Evolutionary conservation across 495 filamentous ascomycete species (phyloP).

Genomic region (Annulohypoxylon stygium): DNA sequence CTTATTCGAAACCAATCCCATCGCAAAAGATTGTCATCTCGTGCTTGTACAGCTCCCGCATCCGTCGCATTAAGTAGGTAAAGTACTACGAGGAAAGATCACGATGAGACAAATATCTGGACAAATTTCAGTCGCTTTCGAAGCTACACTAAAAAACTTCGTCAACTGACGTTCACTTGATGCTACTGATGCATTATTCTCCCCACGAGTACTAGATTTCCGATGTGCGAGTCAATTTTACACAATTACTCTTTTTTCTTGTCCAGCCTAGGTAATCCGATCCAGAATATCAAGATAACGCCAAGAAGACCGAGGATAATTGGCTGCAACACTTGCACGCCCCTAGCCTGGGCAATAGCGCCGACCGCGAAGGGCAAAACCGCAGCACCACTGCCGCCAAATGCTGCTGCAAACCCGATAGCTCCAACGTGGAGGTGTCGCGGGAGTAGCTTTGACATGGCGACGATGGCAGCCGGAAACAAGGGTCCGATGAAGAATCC

Average conservation of each 20-base stretch:
- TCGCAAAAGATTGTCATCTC: constrained; percentile 22
- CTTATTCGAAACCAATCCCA: constrained; percentile 3
- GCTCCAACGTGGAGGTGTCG: constrained; percentile 81
- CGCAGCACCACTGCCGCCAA: constrained; percentile 83
- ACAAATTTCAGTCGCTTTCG: neutral
- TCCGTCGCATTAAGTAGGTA: neutral
- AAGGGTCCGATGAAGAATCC: constrained; percentile 86
- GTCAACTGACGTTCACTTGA: neutral
- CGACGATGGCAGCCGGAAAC: constrained; percentile 83
- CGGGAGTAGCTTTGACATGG: constrained; percentile 85
- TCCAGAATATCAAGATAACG: constrained; percentile 70
- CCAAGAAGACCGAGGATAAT: constrained; percentile 76
- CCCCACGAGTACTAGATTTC: neutral
- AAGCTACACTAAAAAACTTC: neutral
- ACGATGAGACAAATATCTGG: neutral
- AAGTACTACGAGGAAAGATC: neutral
- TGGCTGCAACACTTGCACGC: constrained; percentile 83
- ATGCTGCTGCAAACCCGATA: constrained; percentile 85
- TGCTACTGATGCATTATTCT: neutral
- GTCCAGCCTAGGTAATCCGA: constrained; percentile 45
- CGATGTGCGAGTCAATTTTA: neutral
- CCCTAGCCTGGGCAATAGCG: constrained; percentile 83
- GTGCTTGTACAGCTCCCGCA: constrained; percentile 11
- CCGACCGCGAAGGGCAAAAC: constrained; percentile 88
- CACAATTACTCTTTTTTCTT: constrained; percentile 42